Evolutionary conservation across 257 asterid genomes (phyloP).

Genomic region (Solanum verrucosum): DNA sequence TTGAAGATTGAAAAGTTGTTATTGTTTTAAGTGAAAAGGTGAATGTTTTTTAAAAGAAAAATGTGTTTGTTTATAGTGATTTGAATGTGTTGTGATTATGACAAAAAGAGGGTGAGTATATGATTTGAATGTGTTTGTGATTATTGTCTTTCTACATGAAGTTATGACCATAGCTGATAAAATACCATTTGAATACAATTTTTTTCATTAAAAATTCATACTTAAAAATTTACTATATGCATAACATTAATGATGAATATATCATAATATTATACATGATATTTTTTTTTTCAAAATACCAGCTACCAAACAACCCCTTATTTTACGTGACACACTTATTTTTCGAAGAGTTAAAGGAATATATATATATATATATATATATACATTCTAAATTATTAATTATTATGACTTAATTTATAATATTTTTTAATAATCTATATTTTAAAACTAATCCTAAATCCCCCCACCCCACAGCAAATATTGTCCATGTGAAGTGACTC

Average conservation of each 20-base stretch:
- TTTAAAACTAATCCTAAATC: not conserved
- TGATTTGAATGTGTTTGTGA: not conserved
- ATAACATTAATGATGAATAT: no score
- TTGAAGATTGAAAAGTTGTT: conserved; percentile 11
- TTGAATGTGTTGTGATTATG: not conserved
- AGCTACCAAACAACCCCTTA: no score
- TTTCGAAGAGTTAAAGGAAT: not conserved
- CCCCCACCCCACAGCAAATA: not conserved
- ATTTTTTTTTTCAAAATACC: no score
- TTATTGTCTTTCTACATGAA: not conserved
- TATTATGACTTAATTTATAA: no score
- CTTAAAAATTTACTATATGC: no score
- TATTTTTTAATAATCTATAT: not conserved
- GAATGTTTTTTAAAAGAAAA: not conserved
- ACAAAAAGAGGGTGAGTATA: not conserved
- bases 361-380: no score
- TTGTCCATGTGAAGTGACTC: not conserved
- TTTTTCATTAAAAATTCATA: no score
- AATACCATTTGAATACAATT: no score
- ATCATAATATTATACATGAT: no score
- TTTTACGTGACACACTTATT: no score
- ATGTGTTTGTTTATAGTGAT: not conserved
- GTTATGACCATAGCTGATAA: not conserved
- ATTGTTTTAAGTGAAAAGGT: not conserved
- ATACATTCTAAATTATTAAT: no score